Base-by-base conservation (phyloP, 768 basidiomycete species). In the Podaxis sp. region DNA sequence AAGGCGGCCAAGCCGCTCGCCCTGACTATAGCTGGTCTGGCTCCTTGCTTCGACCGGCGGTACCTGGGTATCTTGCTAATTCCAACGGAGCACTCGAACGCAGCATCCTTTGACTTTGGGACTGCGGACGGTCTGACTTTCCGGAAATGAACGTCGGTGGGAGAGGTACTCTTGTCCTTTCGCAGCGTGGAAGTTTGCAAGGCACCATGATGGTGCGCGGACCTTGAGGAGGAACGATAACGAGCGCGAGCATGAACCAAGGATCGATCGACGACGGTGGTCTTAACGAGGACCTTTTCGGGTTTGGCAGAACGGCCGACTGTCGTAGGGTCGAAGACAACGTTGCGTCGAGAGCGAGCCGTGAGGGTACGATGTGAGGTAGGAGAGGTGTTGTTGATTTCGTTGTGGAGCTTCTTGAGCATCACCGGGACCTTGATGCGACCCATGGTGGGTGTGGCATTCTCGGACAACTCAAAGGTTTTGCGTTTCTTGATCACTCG, bases 401-500 rank as follows among this genome's bases (percentile, higher is more conserved):
- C 39, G 3, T 63, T 48, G 22, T 57, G 57, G 22, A 63, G 28
- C 24, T 52, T 63, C 15, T 48, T 63, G 5, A 57, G 22, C 36
- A 65, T 65, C 13, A 54, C 48, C 13, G 59, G 39, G 51, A 65
- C 65, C 42, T 59, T 64, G 48, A 65, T 33, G 17, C 60, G 68
- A 44, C 65, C 64, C 22, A 67, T 65, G 13, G 66, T 69, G 11
- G 70, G 69, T 24, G 67, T 71, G 54, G 60, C 63, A 46, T 66
- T 66, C 38, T 68, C 65, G 12, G 57, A 39, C 13, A 51, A 58
- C 7, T 11, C 26, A 5, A 52, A 53, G 6, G 68, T 48, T 62
- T 66, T 71, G 17, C 70, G 65, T 65, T 62, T 71, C 62, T 73
- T 73, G 39, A 60, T 19, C 12, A 65, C 61, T 48, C 72, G 57